phyloP scores from a whole-genome alignment of 345 rosid genomes.

The Garcia nutans region DNA sequence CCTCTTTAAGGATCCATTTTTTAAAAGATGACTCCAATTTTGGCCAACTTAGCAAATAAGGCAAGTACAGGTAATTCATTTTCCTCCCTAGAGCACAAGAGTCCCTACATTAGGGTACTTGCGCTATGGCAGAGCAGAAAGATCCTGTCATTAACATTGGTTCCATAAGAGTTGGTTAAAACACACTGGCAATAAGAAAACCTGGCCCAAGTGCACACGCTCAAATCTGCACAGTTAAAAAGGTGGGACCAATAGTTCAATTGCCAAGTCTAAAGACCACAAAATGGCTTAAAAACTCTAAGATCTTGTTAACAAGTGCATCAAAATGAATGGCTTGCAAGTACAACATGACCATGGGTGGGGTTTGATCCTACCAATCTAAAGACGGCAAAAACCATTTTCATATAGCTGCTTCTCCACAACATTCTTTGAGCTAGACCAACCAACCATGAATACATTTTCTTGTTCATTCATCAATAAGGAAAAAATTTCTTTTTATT shows the following conservation, averaged over 20 bases:
- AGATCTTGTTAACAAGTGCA: not conserved
- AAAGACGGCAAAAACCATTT: not conserved
- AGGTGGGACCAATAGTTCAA: not conserved
- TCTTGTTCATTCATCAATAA: not conserved
- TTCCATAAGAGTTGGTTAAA: not conserved
- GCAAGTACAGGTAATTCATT: not conserved
- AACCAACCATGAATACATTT: not conserved
- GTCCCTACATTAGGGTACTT: not conserved
- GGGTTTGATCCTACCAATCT: not conserved
- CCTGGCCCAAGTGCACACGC: not conserved
- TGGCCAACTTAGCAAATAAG: not conserved
- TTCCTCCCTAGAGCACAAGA: not conserved
- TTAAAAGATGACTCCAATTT: not conserved
- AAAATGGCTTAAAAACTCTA: not conserved
- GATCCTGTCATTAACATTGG: not conserved
- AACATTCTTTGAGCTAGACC: not conserved
- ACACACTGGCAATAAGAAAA: not conserved
- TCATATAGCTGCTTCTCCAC: not conserved
- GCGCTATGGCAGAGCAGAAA: not conserved
- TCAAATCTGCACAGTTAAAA: not conserved
- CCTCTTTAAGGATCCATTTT: not conserved
- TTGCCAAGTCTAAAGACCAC: not conserved
- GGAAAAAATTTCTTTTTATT: not conserved
- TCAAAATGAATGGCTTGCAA: not conserved
- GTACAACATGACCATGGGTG: not conserved